Percentiles rank a stretch among this genome's conserved stretches.
Evolutionary conservation across 1,284 basidiomycete species (phyloP).

Genomic region (Cronartium ribicola): DNA sequence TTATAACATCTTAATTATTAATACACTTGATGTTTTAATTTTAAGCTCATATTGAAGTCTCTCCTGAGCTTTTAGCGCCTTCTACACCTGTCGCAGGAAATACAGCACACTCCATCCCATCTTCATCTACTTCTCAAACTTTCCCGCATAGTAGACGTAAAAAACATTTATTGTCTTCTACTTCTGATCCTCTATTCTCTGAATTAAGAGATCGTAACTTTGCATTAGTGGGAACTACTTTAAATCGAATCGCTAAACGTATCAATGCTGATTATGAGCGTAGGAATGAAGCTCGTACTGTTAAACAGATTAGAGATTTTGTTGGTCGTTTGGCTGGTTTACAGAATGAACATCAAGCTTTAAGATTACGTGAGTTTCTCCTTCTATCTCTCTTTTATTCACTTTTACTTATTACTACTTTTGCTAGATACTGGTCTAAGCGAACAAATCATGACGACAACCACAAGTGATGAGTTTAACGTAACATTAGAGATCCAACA

Average conservation of each 20-base stretch:
- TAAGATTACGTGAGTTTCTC: conserved; percentile 69
- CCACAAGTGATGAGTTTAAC: conserved; percentile 83
- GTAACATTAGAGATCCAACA: conserved; percentile 92
- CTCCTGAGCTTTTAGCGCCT: conserved; percentile 70
- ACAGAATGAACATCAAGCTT: conserved; percentile 81
- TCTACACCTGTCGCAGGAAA: conserved; percentile 43
- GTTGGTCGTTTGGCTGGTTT: conserved; percentile 88
- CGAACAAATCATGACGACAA: conserved; percentile 80
- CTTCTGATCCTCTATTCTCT: conserved; percentile 73
- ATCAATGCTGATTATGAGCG: conserved; percentile 90
- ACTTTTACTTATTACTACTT: neutral
- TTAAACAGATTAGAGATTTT: conserved; percentile 87
- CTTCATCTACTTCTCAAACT: conserved; percentile 37
- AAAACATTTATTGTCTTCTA: conserved; percentile 73
- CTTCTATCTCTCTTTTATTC: conserved; percentile 24
- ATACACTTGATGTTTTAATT: neutral
- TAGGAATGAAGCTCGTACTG: conserved; percentile 76
- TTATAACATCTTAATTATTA: neutral
- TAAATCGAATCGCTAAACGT: conserved; percentile 75
- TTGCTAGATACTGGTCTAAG: conserved; percentile 81
- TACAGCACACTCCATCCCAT: conserved; percentile 41
- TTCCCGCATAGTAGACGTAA: conserved; percentile 61
- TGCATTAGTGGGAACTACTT: conserved; percentile 75
- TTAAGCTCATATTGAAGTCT: conserved; percentile 41
- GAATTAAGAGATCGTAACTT: conserved; percentile 91